phyloP scores from a whole-genome alignment of 768 basidiomycete species.

The Lepiota venenata region DNA sequence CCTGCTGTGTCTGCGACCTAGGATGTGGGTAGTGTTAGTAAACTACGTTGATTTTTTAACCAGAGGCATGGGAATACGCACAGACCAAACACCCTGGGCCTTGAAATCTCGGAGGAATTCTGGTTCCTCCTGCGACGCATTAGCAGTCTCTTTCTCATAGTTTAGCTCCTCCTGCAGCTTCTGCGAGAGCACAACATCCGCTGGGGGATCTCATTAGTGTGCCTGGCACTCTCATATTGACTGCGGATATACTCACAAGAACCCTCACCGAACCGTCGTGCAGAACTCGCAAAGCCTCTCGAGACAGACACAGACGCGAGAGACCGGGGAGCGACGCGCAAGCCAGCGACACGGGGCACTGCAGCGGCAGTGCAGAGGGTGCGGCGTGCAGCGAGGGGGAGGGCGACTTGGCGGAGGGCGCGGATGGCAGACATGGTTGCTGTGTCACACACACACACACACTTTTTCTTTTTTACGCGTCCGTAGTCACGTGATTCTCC shows the following conservation, averaged over 20 bases:
- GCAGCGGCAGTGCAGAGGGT: slow-evolving; percentile 24
- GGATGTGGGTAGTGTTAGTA: neutral
- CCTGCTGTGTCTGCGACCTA: slow-evolving; percentile 70
- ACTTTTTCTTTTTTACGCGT: neutral
- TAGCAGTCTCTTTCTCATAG: slow-evolving; percentile 70
- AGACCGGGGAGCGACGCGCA: slow-evolving; percentile 24
- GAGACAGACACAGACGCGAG: slow-evolving; percentile 14
- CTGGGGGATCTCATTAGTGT: slow-evolving; percentile 29
- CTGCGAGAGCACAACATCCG: slow-evolving; percentile 70
- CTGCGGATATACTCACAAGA: slow-evolving; percentile 30
- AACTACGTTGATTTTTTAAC: neutral
- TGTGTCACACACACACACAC: too few relatives aligned
- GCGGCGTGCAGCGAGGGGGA: slow-evolving; percentile 35
- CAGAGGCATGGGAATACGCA: slow-evolving; percentile 28
- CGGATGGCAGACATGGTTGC: slow-evolving; percentile 58
- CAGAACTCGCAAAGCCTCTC: slow-evolving; percentile 45
- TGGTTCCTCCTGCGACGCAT: slow-evolving; percentile 37
- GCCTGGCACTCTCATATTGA: neutral
- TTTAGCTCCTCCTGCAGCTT: slow-evolving; percentile 81
- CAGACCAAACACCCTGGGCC: slow-evolving; percentile 74
- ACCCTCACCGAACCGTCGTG: slow-evolving; percentile 40
- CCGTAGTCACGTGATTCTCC: too few relatives aligned
- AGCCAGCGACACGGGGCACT: slow-evolving; percentile 18
- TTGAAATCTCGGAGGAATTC: slow-evolving; percentile 80
- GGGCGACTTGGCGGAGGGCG: slow-evolving; percentile 52